phyloP scores from a whole-genome alignment of 805 yeast genomes.

The Isabelozyma heimii region DNA sequence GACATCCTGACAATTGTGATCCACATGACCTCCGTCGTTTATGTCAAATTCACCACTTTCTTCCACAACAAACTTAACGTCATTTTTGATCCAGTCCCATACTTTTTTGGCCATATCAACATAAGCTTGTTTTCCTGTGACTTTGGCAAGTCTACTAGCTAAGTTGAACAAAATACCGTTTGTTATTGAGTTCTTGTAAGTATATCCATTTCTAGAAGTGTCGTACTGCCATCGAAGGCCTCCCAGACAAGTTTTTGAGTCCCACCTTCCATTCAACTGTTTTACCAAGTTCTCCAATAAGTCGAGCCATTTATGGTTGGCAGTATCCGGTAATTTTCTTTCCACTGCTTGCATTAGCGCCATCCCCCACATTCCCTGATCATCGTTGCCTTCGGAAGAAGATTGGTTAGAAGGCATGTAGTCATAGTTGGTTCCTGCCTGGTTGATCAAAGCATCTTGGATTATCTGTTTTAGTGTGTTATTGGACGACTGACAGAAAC shows the following conservation, averaged over 20 bases:
- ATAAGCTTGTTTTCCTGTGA: conserved; percentile 37
- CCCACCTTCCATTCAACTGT: conserved; percentile 46
- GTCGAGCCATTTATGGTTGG: conserved; percentile 34
- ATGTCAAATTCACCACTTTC: conserved; percentile 43
- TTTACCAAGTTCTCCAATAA: conserved; percentile 42
- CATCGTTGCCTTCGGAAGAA: conserved; percentile 95
- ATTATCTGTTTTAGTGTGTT: conserved; percentile 60
- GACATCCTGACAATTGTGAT: conserved; percentile 58
- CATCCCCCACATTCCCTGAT: conserved; percentile 96
- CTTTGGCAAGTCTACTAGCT: conserved; percentile 44
- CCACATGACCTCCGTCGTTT: conserved; percentile 69
- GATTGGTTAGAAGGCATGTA: conserved; percentile 87
- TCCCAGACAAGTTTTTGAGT: conserved; percentile 32
- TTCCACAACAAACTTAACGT: conserved; percentile 42
- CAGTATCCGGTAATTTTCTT: conserved; percentile 66
- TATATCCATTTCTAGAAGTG: conserved; percentile 46
- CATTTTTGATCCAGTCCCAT: conserved; percentile 43
- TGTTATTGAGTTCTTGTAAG: conserved; percentile 43
- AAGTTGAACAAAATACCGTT: conserved; percentile 44
- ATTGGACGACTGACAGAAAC: conserved; percentile 49
- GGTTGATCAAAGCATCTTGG: conserved; percentile 63
- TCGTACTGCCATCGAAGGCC: conserved; percentile 49
- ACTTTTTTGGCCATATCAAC: conserved; percentile 40
- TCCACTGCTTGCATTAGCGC: conserved; percentile 93
- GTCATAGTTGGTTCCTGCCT: conserved; percentile 63